phyloP scores from a whole-genome alignment of 768 basidiomycete species.

The Crucibulum laeve region DNA sequence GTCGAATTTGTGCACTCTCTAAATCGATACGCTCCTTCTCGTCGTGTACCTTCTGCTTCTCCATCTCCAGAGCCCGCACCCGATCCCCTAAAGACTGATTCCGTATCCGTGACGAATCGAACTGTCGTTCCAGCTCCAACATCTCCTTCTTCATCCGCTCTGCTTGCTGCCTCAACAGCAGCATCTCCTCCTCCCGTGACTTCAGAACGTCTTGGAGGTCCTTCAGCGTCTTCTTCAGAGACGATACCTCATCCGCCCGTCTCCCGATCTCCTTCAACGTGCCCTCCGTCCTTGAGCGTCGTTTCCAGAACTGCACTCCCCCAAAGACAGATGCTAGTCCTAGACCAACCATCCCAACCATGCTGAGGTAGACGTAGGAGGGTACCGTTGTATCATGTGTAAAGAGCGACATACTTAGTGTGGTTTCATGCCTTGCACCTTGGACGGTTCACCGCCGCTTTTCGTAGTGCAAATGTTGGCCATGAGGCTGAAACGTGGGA shows the following conservation, averaged over 20 bases:
- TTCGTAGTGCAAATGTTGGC: background rate
- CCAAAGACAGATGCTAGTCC: background rate
- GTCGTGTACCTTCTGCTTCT: background rate
- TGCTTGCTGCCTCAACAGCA: slow-evolving; percentile 2
- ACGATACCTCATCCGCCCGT: background rate
- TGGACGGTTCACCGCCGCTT: background rate
- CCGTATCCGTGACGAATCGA: no score
- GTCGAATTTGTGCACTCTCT: slow-evolving; percentile 6
- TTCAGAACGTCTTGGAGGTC: slow-evolving; percentile 8
- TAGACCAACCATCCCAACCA: background rate
- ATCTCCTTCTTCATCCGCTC: slow-evolving; percentile 2
- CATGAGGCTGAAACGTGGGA: slow-evolving; percentile 33
- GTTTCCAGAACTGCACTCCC: background rate
- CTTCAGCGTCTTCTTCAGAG: background rate
- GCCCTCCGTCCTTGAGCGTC: background rate
- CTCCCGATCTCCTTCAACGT: background rate
- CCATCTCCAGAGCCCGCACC: background rate
- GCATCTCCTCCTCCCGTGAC: slow-evolving; percentile 7
- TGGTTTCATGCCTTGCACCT: background rate
- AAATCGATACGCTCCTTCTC: background rate
- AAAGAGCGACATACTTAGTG: background rate
- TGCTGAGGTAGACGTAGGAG: background rate
- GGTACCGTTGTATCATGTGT: background rate
- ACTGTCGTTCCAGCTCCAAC: slow-evolving; percentile 2
- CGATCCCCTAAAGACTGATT: background rate